A percentile compares a stretch with the other conserved stretches of the same genome.
phyloP scores from a whole-genome alignment of 768 basidiomycete genomes.

The Suillus weaverae region DNA sequence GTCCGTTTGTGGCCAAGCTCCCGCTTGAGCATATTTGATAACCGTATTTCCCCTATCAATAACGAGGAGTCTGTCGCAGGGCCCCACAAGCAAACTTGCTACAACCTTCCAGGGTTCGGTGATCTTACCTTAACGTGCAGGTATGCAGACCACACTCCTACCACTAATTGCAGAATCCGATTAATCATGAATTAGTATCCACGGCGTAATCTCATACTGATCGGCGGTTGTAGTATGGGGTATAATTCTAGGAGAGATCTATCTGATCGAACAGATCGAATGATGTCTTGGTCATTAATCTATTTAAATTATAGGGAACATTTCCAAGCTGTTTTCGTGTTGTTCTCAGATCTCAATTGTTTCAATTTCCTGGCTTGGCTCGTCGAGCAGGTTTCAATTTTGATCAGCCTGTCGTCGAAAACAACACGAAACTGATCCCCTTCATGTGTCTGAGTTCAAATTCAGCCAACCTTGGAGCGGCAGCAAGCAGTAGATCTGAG shows the following conservation, averaged over 20 bases:
- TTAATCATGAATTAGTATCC: background rate
- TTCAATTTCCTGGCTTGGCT: background rate
- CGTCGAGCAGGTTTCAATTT: background rate
- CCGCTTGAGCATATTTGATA: background rate
- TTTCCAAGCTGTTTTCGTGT: background rate
- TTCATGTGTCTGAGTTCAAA: background rate
- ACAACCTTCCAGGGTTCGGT: background rate
- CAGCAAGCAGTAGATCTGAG: background rate
- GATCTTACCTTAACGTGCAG: background rate
- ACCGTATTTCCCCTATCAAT: background rate
- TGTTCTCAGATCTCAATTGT: background rate
- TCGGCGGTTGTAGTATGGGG: background rate
- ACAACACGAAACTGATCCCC: background rate
- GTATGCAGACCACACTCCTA: background rate
- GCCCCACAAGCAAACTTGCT: background rate
- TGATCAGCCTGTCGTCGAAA: background rate
- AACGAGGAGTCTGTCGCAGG: background rate
- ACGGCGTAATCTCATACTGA: background rate
- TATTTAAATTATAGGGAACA: background rate
- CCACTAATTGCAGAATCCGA: background rate
- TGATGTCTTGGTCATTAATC: constrained; percentile 1
- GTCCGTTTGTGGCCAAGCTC: too few species aligned
- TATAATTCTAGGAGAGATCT: background rate
- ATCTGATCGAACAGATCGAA: background rate
- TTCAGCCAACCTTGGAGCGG: background rate